Evolutionary conservation across 352 stramenopile genomes (phyloP), one percentile per base, ranked within the genome.

Genomic region (Pythium plurisporium): DNA sequence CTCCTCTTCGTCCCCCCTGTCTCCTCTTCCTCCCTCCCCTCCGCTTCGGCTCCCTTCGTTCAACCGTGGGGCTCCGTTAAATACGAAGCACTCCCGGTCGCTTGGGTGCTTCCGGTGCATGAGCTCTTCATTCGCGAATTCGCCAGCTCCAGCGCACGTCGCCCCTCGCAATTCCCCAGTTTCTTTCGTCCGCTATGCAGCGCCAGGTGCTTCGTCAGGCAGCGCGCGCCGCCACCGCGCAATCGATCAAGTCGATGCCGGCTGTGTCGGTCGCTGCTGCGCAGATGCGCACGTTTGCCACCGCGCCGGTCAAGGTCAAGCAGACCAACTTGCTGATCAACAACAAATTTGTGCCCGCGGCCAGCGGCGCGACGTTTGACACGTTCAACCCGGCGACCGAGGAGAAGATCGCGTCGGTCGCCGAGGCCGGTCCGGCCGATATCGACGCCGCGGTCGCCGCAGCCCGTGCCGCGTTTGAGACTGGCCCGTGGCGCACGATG

Each of bases 311-410:
- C 33, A 22, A 61, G 27, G 57, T 83, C 25, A 84, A 78, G 64
- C 78, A 90, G 66, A 90, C 80, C 57, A 81, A 89, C 34, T 65
- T 96, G 42, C 76, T 96, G 50, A 96, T 96, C 65, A 86, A 91
- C 69, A 74, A 74, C 69, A 64, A 94, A 64, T 96, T 94, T 53
- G 85, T 96, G 44, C 72, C 85, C 12, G 73, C 79, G 9, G 44
- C 66, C 20, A 70, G 63, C 31, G 85, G 85, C 33, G 72, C 78
- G 50, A 94, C 76, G 4, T 67, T 86, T 30, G 76, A 86, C 31
- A 74, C 84, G 52, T 37, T 89, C 43, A 85, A 86, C 69, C 74
- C 79, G 0, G 64, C 71, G 46, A 87, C 59, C 17, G 74, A 89
- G 44, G 38, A 70, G 41, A 74, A 77, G 51, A 62, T 89, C 52